Evolutionary conservation across 768 basidiomycete genomes (phyloP).

Genomic region (Hygrocybe punicea): DNA sequence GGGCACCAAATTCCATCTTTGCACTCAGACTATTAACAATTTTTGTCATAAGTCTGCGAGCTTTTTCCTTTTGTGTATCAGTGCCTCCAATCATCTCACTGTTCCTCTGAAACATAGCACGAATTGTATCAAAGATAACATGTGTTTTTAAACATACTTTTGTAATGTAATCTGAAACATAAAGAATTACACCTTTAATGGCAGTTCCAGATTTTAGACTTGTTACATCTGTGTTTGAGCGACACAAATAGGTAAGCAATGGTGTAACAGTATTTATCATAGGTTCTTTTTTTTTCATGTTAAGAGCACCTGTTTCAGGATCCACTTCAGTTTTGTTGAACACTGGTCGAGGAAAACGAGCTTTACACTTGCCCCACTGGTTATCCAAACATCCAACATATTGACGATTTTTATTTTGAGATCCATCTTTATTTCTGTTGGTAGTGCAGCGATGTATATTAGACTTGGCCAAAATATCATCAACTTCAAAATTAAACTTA

Average conservation of each 20-base stretch:
- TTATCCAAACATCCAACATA: conserved; percentile 23
- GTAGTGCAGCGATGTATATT: conserved; percentile 29
- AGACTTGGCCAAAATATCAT: conserved; percentile 26
- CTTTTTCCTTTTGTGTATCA: conserved; percentile 9
- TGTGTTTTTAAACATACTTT: conserved; percentile 34
- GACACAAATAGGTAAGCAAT: conserved; percentile 25
- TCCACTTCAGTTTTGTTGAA: conserved; percentile 24
- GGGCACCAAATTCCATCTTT: conserved; percentile 30
- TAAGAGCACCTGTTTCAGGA: conserved; percentile 23
- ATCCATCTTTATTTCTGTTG: conserved; percentile 15
- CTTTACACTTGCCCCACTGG: conserved; percentile 29
- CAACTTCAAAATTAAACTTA: conserved; percentile 16
- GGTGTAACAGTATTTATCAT: conserved; percentile 33
- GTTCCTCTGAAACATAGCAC: conserved; percentile 21
- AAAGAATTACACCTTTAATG: conserved; percentile 30
- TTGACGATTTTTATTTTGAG: conserved; percentile 9
- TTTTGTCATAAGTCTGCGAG: conserved; percentile 24
- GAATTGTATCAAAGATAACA: conserved; percentile 31
- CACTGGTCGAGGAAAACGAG: conserved; percentile 31
- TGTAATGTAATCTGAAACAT: conserved; percentile 40
- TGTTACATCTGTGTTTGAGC: conserved; percentile 38
- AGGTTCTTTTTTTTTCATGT: conserved; percentile 31
- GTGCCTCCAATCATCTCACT: conserved; percentile 16
- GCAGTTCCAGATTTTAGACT: conserved; percentile 35
- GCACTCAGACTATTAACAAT: conserved; percentile 28